phyloP scores from a whole-genome alignment of 2,329 filamentous ascomycete species.

The Fusarium xyrophilum region DNA sequence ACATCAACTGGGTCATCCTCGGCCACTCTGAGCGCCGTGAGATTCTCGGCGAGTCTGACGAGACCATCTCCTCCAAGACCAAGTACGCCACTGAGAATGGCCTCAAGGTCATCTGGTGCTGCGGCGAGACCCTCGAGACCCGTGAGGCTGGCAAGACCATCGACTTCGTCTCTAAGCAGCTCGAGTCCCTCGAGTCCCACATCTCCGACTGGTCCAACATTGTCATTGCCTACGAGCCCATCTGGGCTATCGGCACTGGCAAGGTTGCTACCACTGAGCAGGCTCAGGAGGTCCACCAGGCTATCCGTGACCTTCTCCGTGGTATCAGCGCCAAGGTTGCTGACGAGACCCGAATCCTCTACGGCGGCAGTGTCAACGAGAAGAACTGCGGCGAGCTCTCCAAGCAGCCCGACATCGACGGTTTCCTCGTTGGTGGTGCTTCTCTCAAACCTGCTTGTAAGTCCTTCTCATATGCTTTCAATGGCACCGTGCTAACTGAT shows the following conservation, averaged over 20 bases:
- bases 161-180: constrained; percentile 82
- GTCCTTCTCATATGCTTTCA: constrained; percentile 46
- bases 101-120: constrained; percentile 93
- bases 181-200: constrained; percentile 79
- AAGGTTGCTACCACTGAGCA: constrained; percentile 89
- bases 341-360: constrained; percentile 91
- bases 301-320: constrained; percentile 88
- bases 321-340: constrained; percentile 76
- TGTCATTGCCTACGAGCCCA: constrained; percentile 97
- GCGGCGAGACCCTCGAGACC: constrained; percentile 93
- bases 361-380: constrained; percentile 95
- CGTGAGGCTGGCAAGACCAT: constrained; percentile 86
- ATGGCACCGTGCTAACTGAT: neutral
- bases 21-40: constrained; percentile 96
- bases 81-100: constrained; percentile 90
- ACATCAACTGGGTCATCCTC: constrained; percentile 87
- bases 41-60: constrained; percentile 84
- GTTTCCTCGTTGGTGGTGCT: constrained; percentile 95
- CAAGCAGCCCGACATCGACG: constrained; percentile 94
- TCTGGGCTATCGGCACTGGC: constrained; percentile 95
- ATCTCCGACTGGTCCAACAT: constrained; percentile 90
- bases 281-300: constrained; percentile 92
- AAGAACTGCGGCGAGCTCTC: constrained; percentile 96
- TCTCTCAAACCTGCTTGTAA: constrained; percentile 95
- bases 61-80: constrained; percentile 89